Evolutionary conservation across 1,284 basidiomycete species (phyloP).

Genomic region (Malassezia psittaci): DNA sequence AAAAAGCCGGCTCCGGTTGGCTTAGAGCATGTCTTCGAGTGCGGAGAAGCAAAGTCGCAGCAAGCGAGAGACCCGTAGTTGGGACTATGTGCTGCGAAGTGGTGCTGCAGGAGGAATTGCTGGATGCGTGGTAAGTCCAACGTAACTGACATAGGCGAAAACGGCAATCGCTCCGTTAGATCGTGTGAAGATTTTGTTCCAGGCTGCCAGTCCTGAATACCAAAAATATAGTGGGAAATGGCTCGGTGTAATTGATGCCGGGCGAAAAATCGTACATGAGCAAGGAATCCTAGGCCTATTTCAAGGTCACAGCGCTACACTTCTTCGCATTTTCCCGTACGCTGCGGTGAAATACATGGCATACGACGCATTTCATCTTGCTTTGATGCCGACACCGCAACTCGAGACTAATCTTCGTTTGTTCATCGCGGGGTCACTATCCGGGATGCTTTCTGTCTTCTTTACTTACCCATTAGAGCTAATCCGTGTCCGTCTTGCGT

Average conservation of each 20-base stretch:
- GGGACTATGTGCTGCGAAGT: constrained; percentile 67
- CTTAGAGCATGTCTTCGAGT: not conserved
- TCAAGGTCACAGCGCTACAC: constrained; percentile 88
- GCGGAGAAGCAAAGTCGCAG: not conserved
- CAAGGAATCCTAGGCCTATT: constrained; percentile 70
- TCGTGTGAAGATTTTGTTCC: constrained; percentile 96
- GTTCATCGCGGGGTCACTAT: constrained; percentile 76
- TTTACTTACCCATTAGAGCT: constrained; percentile 91
- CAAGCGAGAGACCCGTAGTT: constrained; percentile 54
- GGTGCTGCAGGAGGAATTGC: constrained; percentile 84
- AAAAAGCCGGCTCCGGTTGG: not conserved
- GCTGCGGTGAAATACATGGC: constrained; percentile 97
- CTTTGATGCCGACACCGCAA: constrained; percentile 71
- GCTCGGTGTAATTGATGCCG: constrained; percentile 73
- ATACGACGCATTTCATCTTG: constrained; percentile 74
- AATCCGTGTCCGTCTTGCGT: constrained; percentile 88
- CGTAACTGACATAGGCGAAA: constrained; percentile 61
- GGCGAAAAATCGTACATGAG: constrained; percentile 64
- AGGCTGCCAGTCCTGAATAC: constrained; percentile 91
- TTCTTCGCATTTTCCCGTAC: constrained; percentile 71
- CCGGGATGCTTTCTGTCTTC: constrained; percentile 77
- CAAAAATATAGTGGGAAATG: constrained; percentile 81
- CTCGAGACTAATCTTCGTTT: constrained; percentile 70
- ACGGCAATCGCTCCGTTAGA: constrained; percentile 94
- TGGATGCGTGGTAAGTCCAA: constrained; percentile 68